Percentiles rank a stretch among this genome's conserved stretches.
Evolutionary conservation across 2,329 filamentous ascomycete species (phyloP).

Genomic region (Pseudocercospora cruenta): DNA sequence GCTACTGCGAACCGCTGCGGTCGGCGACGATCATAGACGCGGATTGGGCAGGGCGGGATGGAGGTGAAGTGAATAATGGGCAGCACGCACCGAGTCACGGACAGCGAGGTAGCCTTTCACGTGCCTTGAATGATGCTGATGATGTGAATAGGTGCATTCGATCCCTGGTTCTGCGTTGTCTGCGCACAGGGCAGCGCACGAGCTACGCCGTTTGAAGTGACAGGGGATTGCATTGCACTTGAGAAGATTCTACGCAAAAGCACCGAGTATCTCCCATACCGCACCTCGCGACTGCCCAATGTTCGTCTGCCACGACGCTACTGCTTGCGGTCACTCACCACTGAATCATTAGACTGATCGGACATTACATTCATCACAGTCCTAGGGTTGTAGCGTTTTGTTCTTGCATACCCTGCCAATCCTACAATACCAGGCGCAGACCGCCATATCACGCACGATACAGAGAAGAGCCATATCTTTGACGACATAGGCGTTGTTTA

Average conservation of each 20-base stretch:
- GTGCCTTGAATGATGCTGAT: background rate
- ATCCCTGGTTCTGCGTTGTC: background rate
- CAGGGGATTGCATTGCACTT: background rate
- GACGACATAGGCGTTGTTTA: constrained; percentile 10
- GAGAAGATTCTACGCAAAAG: background rate
- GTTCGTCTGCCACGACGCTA: background rate
- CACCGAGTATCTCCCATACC: background rate
- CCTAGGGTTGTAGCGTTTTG: background rate
- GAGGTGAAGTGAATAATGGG: background rate
- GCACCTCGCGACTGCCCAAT: background rate
- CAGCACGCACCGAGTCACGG: background rate
- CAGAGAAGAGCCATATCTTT: background rate
- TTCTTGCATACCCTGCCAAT: background rate
- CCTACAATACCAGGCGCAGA: constrained; percentile 1
- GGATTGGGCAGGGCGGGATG: background rate
- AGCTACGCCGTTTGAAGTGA: background rate
- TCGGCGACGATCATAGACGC: background rate
- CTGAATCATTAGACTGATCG: background rate
- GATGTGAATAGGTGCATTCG: background rate
- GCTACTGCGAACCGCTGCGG: constrained; percentile 2
- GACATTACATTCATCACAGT: background rate
- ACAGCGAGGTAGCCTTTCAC: background rate
- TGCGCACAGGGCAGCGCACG: background rate
- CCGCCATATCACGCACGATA: background rate
- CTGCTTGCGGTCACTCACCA: background rate